Base-by-base conservation (phyloP, 164 flowering plant species). In the Vitis rotundifolia region DNA sequence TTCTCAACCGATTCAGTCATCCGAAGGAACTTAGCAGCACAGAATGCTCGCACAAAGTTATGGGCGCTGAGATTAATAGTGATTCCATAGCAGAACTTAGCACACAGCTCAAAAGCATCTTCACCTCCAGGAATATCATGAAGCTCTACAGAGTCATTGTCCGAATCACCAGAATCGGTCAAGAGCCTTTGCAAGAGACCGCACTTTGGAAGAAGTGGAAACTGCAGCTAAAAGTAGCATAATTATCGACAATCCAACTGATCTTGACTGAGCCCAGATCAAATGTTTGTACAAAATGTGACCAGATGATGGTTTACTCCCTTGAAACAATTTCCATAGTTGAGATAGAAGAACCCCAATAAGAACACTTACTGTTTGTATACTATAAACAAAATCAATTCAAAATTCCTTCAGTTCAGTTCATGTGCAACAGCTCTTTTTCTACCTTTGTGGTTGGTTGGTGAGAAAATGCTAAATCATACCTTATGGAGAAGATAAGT, bases 81-180 rank as follows among this genome's bases (percentile, higher is more conserved):
- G 37, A 94, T 90, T 49, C 94, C 98, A 69, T 94, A 94, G 78
- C 98, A 92, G 70, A 85, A 94, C 76, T 91, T 92, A 7, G 91
- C 94, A 72, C 99, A 94, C 55, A 91, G 80, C 78, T 94, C 99
- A 55, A 94, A 94, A 61, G 91, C 95, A 63, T 88, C 91, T 76
- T 82, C 95, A 0, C 92, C 98, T 44, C 97, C 99, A 2, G 99
- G 99, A 37, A 94, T 76, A 26, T 90, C 91, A 70, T 88, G 85
- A 61, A 94, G 91, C 61, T 86, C 86, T 19, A 89, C 52, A 1
- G 78, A 56, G 37, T 60, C 54, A 11, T 15, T 76, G 22, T 68
- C 71, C 15, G 87, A 70, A 16, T 83, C 83, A 11, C 56, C 80
- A 44, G 80, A 49, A 47, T 79, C 83, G 2, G 91, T 64, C 75